A percentile compares a stretch with the other conserved stretches of the same genome.
phyloP scores from a whole-genome alignment of 345 rosid species.

The Anacardium occidentale region DNA sequence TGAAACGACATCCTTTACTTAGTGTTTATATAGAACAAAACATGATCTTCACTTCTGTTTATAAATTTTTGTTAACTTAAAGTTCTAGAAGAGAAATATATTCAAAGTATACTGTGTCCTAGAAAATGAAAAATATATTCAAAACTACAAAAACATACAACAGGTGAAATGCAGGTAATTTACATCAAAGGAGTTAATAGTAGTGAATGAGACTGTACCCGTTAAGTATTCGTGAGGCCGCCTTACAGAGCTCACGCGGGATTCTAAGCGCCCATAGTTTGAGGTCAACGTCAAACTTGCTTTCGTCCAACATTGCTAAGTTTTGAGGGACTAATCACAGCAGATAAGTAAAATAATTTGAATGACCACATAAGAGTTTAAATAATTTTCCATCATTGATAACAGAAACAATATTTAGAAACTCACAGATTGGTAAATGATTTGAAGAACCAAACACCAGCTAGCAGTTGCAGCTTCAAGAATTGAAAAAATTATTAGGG shows the following conservation, averaged over 20 bases:
- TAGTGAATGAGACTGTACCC: slow-evolving; percentile 43
- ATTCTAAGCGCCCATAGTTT: slow-evolving; percentile 78
- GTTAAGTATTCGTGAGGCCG: slow-evolving; percentile 54
- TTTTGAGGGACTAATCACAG: neutral
- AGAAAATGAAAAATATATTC: neutral
- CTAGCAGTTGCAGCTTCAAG: neutral
- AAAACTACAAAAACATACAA: neutral
- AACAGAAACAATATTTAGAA: neutral
- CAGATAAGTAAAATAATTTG: neutral
- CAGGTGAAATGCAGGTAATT: neutral
- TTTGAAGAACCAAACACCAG: neutral
- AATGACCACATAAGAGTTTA: neutral
- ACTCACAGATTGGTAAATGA: neutral
- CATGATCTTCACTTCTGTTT: neutral
- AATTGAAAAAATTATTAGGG: neutral
- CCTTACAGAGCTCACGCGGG: slow-evolving; percentile 78
- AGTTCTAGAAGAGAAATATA: neutral
- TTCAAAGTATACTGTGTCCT: neutral
- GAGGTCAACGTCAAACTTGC: slow-evolving; percentile 64
- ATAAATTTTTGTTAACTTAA: neutral
- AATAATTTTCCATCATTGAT: neutral
- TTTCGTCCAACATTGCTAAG: slow-evolving; percentile 57
- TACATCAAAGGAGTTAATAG: neutral
- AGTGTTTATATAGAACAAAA: neutral
- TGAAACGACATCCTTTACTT: neutral